Evolutionary conservation across 1,284 basidiomycete genomes (phyloP), one percentile per base, ranked within the genome.

Genomic region (Microbotryomycetes sp.): DNA sequence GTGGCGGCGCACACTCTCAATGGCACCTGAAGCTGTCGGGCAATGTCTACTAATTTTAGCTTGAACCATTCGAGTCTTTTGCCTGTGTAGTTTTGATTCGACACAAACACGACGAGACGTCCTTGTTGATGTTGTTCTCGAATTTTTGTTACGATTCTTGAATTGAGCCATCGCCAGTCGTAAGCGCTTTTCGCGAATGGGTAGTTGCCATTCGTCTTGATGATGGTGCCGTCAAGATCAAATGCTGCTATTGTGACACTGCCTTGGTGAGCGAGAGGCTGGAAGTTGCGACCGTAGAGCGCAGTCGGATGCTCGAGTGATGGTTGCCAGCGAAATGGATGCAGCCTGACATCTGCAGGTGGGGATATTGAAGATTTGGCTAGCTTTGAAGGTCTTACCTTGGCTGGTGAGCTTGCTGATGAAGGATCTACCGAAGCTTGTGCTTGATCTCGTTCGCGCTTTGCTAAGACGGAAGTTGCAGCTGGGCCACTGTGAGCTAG

Each of bases 121-220:
- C n/a, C n/a, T n/a, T n/a, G n/a, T n/a, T n/a, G n/a, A n/a, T n/a
- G n/a, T n/a, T n/a, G n/a, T n/a, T n/a, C 84, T 86, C 93, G 82
- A 93, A 91, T 4, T 90, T 89, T 15, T 83, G 83, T 79, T 89
- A 86, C 4, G 92, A 92, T 75, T 88, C 90, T 69, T 28, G 62
- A 32, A 47, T 84, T 84, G 51, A 92, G 83, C 9, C 81, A 72
- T n/a, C n/a, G n/a, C 83, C 87, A 92, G 65, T 81, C 80, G 1
- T 77, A 74, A 47, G 79, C 72, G n/a, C 70, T 74, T 66, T 72
- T 77, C n/a, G 76, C 78, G 62, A 80, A 82, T 67, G 76, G 77
- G 48, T 73, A 77, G 28, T 78, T 80, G 52, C 80, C 79, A 47
- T 77, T 78, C 5, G 82, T 82, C 70, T 84, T 83, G 73, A 94